Evolutionary conservation across 257 asterid species (phyloP).

Genomic region (Capsicum rhomboideum): DNA sequence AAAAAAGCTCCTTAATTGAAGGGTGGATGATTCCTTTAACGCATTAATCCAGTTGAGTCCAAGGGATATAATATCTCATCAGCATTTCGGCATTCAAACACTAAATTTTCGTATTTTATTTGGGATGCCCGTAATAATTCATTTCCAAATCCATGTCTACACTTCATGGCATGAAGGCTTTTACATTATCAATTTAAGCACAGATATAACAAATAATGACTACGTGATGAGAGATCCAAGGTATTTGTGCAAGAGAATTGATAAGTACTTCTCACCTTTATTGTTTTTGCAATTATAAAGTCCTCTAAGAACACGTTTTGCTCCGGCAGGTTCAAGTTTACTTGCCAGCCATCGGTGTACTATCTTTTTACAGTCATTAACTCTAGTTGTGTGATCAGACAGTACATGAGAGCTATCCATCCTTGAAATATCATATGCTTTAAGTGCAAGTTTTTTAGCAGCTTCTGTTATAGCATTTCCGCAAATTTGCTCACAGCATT

Average conservation of each 20-base stretch:
- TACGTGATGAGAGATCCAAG: background rate
- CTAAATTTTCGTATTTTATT: background rate
- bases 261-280: conserved; percentile 48
- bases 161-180: background rate
- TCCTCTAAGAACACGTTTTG: conserved; percentile 85
- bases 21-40: too few species aligned
- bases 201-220: background rate
- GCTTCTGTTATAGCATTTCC: conserved; percentile 83
- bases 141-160: background rate
- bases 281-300: conserved; percentile 86
- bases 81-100: too few species aligned
- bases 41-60: too few species aligned
- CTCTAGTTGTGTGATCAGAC: conserved; percentile 58
- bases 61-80: too few species aligned
- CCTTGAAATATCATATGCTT: conserved; percentile 49
- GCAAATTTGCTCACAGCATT: conserved; percentile 92
- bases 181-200: background rate
- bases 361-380: conserved; percentile 68
- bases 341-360: conserved; percentile 90
- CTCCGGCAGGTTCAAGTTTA: conserved; percentile 73
- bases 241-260: background rate
- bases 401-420: conserved; percentile 42
- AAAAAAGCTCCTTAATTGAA: too few species aligned
- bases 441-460: conserved; percentile 67
- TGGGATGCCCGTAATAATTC: background rate